Percentiles rank a stretch among this genome's conserved stretches.
Evolutionary conservation across 2,329 filamentous ascomycete genomes (phyloP).

Genomic region (Thielaviopsis cerberus): DNA sequence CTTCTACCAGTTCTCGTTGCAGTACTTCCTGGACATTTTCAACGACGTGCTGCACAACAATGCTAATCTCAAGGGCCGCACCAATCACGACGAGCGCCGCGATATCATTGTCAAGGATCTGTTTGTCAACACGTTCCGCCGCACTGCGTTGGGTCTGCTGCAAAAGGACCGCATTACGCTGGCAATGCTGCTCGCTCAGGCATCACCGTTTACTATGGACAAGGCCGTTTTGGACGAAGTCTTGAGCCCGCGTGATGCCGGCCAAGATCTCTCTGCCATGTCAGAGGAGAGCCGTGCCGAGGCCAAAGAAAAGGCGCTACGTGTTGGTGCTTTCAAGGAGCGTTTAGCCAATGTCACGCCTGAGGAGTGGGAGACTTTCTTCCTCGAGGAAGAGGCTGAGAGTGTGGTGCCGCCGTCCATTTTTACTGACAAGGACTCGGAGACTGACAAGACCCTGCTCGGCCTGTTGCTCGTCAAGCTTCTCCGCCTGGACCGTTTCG

Average conservation of each 20-base stretch:
- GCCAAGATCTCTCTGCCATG: constrained; percentile 49
- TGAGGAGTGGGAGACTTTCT: constrained; percentile 62
- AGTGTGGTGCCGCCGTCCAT: constrained; percentile 62
- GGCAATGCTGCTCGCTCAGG: constrained; percentile 86
- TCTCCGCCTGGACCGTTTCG: constrained; percentile 86
- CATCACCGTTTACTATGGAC: constrained; percentile 91
- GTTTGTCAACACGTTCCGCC: constrained; percentile 78
- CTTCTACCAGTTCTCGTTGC: constrained; percentile 97
- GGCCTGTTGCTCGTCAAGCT: constrained; percentile 84
- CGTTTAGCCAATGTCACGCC: constrained; percentile 43
- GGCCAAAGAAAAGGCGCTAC: constrained; percentile 48
- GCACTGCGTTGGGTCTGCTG: constrained; percentile 79
- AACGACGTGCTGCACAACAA: constrained; percentile 73
- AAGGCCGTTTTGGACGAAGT: constrained; percentile 73
- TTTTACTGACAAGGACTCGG: constrained; percentile 34
- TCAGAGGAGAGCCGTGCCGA: constrained; percentile 32
- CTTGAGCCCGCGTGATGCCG: constrained; percentile 58
- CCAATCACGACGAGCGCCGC: constrained; percentile 59
- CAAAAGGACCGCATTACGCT: constrained; percentile 90
- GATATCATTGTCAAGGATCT: constrained; percentile 82
- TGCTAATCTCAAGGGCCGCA: constrained; percentile 49
- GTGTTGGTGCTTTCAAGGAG: constrained; percentile 55
- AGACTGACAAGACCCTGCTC: constrained; percentile 55
- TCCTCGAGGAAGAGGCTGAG: constrained; percentile 72
- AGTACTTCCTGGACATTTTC: constrained; percentile 97